Evolutionary conservation across 1,284 basidiomycete species (phyloP).

Genomic region (Sphagnurus paluster): DNA sequence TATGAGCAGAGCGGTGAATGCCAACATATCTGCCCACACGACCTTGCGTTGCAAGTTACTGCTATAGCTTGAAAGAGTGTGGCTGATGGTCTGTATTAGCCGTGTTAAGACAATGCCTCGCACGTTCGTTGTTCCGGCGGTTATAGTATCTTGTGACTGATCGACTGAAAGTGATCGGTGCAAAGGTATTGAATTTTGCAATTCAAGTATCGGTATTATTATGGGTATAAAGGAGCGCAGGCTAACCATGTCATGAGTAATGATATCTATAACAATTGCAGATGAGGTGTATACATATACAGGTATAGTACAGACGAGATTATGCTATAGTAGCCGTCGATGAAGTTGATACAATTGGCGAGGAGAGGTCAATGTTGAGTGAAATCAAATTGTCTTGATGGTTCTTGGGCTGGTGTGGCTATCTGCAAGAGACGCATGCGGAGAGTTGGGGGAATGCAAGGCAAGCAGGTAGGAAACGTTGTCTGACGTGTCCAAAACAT

Average conservation of each 20-base stretch:
- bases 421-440: conserved; percentile 25
- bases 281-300: conserved; percentile 15
- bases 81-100: conserved; percentile 4
- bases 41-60: conserved; percentile 2
- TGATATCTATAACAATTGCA: conserved; percentile 2
- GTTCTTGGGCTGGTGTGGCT: conserved; percentile 26
- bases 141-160: not conserved
- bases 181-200: conserved; percentile 6
- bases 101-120: conserved; percentile 11
- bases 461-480: conserved; percentile 63
- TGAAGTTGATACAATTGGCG: conserved; percentile 9
- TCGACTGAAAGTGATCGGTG: not conserved
- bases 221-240: not conserved
- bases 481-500: conserved; percentile 66
- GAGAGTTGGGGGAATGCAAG: conserved; percentile 46
- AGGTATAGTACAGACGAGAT: conserved; percentile 19
- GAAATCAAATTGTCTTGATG: conserved; percentile 28
- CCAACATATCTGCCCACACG: conserved; percentile 12
- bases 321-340: conserved; percentile 9
- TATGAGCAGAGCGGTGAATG: conserved; percentile 14
- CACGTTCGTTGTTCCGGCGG: conserved; percentile 14
- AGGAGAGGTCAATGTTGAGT: conserved; percentile 8
- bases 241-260: conserved; percentile 13
- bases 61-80: not conserved
- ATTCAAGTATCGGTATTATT: too few relatives aligned